Base-by-base conservation (phyloP, 441 rosid species). In the Manihot esculenta region DNA sequence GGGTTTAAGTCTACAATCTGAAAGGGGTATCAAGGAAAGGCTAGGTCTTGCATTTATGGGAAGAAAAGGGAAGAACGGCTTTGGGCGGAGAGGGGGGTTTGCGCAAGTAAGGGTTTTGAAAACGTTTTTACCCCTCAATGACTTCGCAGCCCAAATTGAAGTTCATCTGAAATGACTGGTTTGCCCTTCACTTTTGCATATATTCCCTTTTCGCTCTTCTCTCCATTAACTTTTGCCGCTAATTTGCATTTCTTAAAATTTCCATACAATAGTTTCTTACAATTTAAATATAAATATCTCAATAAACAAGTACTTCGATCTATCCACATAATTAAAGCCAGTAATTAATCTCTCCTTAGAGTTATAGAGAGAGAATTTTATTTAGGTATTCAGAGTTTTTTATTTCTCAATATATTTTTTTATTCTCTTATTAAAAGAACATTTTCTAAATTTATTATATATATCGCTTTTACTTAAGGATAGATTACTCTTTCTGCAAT, bases 41-140 rank as follows among this genome's bases (percentile, higher is more conserved):
- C 69, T 84, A 84, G 86, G 87, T 84, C 76, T 80, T 72, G 82
- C 74, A 76, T 56, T 70, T 45, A 23, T 66, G 68, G 17, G 63
- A 33, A 10, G 21, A 10, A 17, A 26, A 44, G 55, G 21, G 23
- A n/a, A 30, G 57, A 76, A 69, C 73, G 80, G 79, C 69, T 68
- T 50, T 53, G 10, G 73, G 71, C 18, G n/a, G 65, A 71, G 68
- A 27, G 24, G 51, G 61, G 54, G 54, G 70, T 55, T 45, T 57
- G 64, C 7, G 13, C 64, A 6, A 42, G 30, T 70, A 64, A 78
- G 81, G 78, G 82, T 76, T 80, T 83, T 78, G 75, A 74, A 83
- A 80, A 68, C 72, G 66, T 57, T 64, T 77, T 68, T 63, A 57
- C 64, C 64, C 26, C 59, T 66, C 49, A 10, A n/a, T 56, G 61